Evolutionary conservation across 2,329 filamentous ascomycete genomes (phyloP), one percentile per base, ranked within the genome.

Genomic region (Sphaerulina vaccinii): DNA sequence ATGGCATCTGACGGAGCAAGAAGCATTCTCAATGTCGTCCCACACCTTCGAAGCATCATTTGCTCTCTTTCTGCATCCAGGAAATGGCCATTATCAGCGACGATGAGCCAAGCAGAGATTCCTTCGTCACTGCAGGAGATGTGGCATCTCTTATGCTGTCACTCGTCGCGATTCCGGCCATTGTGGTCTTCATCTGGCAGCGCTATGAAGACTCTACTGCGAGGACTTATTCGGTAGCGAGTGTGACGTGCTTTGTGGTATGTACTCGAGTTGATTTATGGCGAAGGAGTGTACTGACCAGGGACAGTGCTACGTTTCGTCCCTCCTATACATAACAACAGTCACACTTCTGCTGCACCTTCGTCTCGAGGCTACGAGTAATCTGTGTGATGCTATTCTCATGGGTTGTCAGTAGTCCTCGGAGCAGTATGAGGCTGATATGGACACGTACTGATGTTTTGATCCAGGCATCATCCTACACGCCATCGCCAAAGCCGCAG

Each of bases 51-150:
- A n/a, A n/a, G n/a, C n/a, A n/a, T n/a, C n/a, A n/a, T n/a, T n/a
- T n/a, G n/a, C n/a, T n/a, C n/a, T n/a, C n/a, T n/a, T n/a, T n/a
- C n/a, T n/a, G n/a, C n/a, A n/a, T n/a, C n/a, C n/a, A n/a, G n/a
- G n/a, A n/a, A n/a, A 54, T 57, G 55, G 48, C 43, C 5, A 19
- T 57, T 23, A 42, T 57, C 15, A 51, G 51, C 35, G 51, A 57
- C 11, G 13, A 41, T 18, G 51, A 36, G 19, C 24, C 36, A 19
- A 38, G 51, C 22, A 51, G 42, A 41, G 29, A 10, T 10, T 24
- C 36, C 29, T 55, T 55, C 29, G 29, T 52, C 13, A 29, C 55
- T 9, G 27, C 43, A 16, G 55, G 52, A 9, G 52, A 54, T 32
- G 32, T 54, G 13, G 29, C 45, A 5, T 56, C 52, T 2, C 10